Evolutionary conservation across 1,284 basidiomycete species (phyloP).

Genomic region (Rhodofomes roseus): DNA sequence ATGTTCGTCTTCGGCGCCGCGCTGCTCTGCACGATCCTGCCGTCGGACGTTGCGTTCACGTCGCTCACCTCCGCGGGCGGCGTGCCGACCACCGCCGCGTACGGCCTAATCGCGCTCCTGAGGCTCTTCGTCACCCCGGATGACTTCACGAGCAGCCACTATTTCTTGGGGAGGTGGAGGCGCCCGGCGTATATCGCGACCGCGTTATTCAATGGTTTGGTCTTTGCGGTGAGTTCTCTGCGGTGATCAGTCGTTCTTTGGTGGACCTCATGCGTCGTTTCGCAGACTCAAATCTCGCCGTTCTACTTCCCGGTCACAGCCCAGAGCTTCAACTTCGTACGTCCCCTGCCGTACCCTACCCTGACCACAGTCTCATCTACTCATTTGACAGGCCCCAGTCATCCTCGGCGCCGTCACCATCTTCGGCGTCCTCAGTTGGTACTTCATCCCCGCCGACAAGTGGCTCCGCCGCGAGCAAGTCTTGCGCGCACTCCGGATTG

Average conservation of each 20-base stretch:
- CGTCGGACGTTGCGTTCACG: slow-evolving; percentile 83
- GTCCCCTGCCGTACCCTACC: slow-evolving; percentile 23
- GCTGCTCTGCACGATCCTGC: slow-evolving; percentile 79
- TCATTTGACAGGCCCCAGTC: slow-evolving; percentile 51
- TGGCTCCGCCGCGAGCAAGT: slow-evolving; percentile 71
- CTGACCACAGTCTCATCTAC: not conserved
- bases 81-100: slow-evolving; percentile 79
- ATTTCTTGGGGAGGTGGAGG: slow-evolving; percentile 62
- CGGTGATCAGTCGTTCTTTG: not conserved
- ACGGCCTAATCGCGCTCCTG: slow-evolving; percentile 72
- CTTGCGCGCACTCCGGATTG: slow-evolving; percentile 40
- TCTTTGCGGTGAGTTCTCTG: slow-evolving; percentile 60
- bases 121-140: slow-evolving; percentile 74
- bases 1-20: slow-evolving; percentile 72
- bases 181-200: slow-evolving; percentile 68
- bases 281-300: slow-evolving; percentile 72
- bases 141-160: slow-evolving; percentile 67
- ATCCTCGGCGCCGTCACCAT: slow-evolving; percentile 78
- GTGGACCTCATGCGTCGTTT: not conserved
- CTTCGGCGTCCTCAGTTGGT: slow-evolving; percentile 74
- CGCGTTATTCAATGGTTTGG: slow-evolving; percentile 64
- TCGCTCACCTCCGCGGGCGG: slow-evolving; percentile 80
- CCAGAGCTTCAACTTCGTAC: slow-evolving; percentile 75
- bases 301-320: slow-evolving; percentile 78
- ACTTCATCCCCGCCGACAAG: slow-evolving; percentile 67